These are phyloP conservation scores for Lepidium campestre DNA, from an alignment of 441 rosid species.

Conservation along the genomic window DNA sequence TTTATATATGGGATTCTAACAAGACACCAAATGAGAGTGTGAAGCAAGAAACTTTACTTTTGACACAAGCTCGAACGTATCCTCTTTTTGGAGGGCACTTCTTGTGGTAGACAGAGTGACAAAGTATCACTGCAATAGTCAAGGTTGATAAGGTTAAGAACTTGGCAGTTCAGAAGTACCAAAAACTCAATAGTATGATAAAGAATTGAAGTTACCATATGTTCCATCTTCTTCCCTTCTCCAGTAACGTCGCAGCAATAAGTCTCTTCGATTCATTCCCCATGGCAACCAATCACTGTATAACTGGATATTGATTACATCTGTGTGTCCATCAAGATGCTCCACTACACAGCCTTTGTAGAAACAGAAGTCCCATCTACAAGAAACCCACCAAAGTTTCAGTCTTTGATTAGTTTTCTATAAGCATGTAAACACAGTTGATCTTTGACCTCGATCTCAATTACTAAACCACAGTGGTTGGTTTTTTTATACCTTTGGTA, in stretches of 20 bases:
- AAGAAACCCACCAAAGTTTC: slow-evolving; percentile 2
- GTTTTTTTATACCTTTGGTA: no score
- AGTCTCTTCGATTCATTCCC: slow-evolving; percentile 81
- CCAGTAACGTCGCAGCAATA: slow-evolving; percentile 82
- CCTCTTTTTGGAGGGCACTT: slow-evolving; percentile 64
- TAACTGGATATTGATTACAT: slow-evolving; percentile 60
- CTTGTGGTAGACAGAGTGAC: slow-evolving; percentile 84
- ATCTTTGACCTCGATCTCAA: background rate
- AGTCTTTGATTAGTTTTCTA: background rate
- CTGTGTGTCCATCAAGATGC: slow-evolving; percentile 91
- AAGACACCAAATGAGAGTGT: background rate
- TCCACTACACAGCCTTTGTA: slow-evolving; percentile 68
- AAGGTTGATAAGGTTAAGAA: background rate
- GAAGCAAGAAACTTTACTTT: slow-evolving; percentile 65
- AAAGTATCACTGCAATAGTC: slow-evolving; percentile 63
- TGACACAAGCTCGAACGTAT: slow-evolving; percentile 80
- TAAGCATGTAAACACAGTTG: no score
- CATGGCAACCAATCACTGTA: slow-evolving; percentile 83
- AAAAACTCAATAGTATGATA: background rate
- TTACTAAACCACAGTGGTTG: no score
- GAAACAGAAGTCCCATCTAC: slow-evolving; percentile 94
- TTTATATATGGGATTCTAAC: background rate
- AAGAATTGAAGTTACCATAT: slow-evolving; percentile 45
- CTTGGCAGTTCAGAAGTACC: background rate
- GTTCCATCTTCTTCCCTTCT: slow-evolving; percentile 97